Conservation (phyloP, 805 yeast species). For the Ogataea angusta region DNA sequence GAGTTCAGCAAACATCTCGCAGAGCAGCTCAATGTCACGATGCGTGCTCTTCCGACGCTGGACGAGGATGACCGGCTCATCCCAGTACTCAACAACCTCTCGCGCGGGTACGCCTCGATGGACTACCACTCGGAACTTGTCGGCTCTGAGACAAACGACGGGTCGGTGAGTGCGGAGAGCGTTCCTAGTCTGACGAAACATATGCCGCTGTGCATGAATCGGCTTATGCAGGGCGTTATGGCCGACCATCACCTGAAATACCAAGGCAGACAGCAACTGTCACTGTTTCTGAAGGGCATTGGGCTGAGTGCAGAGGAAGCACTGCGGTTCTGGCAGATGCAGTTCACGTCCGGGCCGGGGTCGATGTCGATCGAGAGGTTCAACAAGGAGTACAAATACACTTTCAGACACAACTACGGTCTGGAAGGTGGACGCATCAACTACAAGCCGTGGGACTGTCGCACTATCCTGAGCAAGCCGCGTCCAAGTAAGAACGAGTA, state of each 20-base stretch:
- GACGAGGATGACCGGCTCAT: conserved; percentile 90
- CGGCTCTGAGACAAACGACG: conserved; percentile 17
- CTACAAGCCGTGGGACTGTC: conserved; percentile 84
- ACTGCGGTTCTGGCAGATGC: conserved; percentile 73
- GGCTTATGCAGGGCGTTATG: conserved; percentile 57
- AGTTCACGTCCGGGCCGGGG: conserved; percentile 53
- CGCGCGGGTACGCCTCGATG: conserved; percentile 63
- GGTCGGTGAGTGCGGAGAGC: conserved; percentile 52
- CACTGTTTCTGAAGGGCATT: conserved; percentile 81
- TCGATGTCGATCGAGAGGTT: conserved; percentile 68
- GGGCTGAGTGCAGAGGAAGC: conserved; percentile 90
- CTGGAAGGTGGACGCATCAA: conserved; percentile 85
- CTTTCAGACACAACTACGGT: conserved; percentile 86
- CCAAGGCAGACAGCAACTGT: conserved; percentile 80
- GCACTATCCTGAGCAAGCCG: conserved; percentile 67
- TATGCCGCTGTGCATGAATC: conserved; percentile 69
- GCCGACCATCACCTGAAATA: conserved; percentile 75
- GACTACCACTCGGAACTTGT: conserved; percentile 36
- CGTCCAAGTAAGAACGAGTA: conserved; percentile 63
- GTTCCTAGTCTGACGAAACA: conserved; percentile 57
- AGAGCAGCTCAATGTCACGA: conserved; percentile 57
- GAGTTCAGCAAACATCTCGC: conserved; percentile 61
- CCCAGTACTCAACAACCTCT: conserved; percentile 77
- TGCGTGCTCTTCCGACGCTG: conserved; percentile 73
- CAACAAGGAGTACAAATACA: conserved; percentile 84